Conservation (phyloP, 2,329 filamentous ascomycete species). For the Talaromyces albobiverticillius region DNA sequence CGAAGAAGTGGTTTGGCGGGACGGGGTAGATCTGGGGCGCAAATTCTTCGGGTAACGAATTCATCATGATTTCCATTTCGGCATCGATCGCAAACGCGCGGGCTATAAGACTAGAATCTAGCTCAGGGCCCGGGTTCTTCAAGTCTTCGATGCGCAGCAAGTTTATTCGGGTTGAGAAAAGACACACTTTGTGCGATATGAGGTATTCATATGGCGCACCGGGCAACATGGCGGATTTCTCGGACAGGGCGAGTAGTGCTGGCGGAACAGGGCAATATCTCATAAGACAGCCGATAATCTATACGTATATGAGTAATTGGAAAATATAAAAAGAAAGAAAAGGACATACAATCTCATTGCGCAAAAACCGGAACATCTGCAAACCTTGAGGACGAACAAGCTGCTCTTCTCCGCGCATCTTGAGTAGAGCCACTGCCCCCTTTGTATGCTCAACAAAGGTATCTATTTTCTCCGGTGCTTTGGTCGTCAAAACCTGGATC, state of each 20-base stretch:
- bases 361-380: conserved; percentile 54
- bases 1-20: conserved; percentile 35
- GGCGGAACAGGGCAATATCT: conserved; percentile 28
- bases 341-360: conserved; percentile 53
- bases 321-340: background rate
- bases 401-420: conserved; percentile 38
- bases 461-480: conserved; percentile 46
- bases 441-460: conserved; percentile 58
- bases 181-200: conserved; percentile 28
- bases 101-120: conserved; percentile 26
- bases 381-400: conserved; percentile 45
- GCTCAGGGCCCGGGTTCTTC: background rate
- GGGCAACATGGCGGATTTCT: conserved; percentile 20
- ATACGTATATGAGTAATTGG: background rate
- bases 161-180: conserved; percentile 33
- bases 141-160: conserved; percentile 21
- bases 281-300: conserved; percentile 39
- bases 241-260: conserved; percentile 30
- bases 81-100: conserved; percentile 32
- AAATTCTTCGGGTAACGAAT: conserved; percentile 26
- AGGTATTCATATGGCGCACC: conserved; percentile 14
- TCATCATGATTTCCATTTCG: conserved; percentile 32
- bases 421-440: conserved; percentile 59
- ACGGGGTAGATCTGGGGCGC: conserved; percentile 23
- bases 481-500: conserved; percentile 34